Conservation (phyloP, 306 rosid species). For the Trifolium pratense region DNA sequence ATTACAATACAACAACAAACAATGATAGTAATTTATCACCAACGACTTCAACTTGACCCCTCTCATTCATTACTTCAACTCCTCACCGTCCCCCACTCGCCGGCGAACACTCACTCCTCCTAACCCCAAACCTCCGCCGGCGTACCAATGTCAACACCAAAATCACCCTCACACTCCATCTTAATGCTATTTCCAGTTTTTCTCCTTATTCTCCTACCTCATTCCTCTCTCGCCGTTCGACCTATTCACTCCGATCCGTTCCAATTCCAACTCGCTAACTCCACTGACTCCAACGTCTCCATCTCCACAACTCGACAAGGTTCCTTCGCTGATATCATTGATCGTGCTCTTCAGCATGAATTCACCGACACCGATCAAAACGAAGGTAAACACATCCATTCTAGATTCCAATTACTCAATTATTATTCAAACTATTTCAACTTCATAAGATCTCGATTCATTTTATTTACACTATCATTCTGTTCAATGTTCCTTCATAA, state of each 20-base stretch:
- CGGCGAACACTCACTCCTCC: conserved; percentile 34
- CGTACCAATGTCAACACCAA: conserved; percentile 57
- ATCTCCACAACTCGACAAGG: conserved; percentile 69
- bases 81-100: conserved; percentile 30
- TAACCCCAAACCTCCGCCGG: conserved; percentile 32
- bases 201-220: conserved; percentile 50
- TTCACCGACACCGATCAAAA: conserved; percentile 90
- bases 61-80: conserved; percentile 13
- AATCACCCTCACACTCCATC: conserved; percentile 39
- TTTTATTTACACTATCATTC: background rate
- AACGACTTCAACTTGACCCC: conserved; percentile 62
- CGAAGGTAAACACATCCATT: conserved; percentile 60
- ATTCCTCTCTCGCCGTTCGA: conserved; percentile 48
- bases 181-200: background rate
- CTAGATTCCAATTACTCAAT: conserved; percentile 8
- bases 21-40: conserved; percentile 32
- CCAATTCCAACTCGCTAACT: conserved; percentile 46
- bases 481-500: conserved; percentile 18
- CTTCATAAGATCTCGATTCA: conserved; percentile 28
- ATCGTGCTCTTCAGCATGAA: conserved; percentile 92
- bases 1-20: background rate
- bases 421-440: conserved; percentile 4
- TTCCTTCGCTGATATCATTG: conserved; percentile 92
- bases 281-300: conserved; percentile 71
- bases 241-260: conserved; percentile 61